Evolutionary conservation across 352 stramenopile genomes (phyloP).

Genomic region (Globisporangium cystogenes): DNA sequence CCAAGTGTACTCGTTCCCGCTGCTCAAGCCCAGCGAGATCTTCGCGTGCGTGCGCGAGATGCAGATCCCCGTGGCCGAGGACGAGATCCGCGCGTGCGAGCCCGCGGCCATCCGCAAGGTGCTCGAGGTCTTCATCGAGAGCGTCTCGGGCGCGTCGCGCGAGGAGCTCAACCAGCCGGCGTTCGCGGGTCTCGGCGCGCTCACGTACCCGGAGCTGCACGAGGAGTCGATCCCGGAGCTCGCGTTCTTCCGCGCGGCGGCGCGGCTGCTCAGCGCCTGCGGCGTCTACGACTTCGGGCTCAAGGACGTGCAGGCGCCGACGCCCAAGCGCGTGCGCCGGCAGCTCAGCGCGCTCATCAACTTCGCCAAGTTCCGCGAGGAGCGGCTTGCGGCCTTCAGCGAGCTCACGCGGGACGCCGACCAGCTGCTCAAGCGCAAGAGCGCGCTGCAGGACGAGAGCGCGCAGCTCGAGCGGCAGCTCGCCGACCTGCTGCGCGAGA

Average conservation of each 20-base stretch:
- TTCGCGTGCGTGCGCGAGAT: conserved; percentile 90
- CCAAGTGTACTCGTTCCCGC: conserved; percentile 84
- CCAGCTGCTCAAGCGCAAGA: conserved; percentile 33
- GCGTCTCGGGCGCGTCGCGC: conserved; percentile 85
- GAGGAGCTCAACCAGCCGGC: conserved; percentile 90
- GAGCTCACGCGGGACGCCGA: conserved; percentile 80
- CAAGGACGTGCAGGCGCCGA: conserved; percentile 88
- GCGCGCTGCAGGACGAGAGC: conserved; percentile 54
- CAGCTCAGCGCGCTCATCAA: conserved; percentile 97
- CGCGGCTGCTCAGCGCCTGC: conserved; percentile 88
- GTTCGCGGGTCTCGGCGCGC: conserved; percentile 71
- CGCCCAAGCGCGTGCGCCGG: conserved; percentile 83
- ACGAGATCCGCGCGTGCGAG: conserved; percentile 83
- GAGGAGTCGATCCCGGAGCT: conserved; percentile 91
- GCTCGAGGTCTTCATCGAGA: conserved; percentile 88
- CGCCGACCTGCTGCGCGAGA: conserved; percentile 48
- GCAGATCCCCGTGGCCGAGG: conserved; percentile 84
- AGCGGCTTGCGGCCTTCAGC: conserved; percentile 84
- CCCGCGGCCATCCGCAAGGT: conserved; percentile 75
- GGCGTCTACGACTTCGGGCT: conserved; percentile 94
- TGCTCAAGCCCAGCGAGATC: conserved; percentile 93
- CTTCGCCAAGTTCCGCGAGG: conserved; percentile 96
- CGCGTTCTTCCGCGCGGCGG: conserved; percentile 89
- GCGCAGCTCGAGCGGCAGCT: conserved; percentile 55
- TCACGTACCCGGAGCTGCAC: conserved; percentile 91